phyloP scores from a whole-genome alignment of 2,329 filamentous ascomycete species.

The Sporothrix pallida region DNA sequence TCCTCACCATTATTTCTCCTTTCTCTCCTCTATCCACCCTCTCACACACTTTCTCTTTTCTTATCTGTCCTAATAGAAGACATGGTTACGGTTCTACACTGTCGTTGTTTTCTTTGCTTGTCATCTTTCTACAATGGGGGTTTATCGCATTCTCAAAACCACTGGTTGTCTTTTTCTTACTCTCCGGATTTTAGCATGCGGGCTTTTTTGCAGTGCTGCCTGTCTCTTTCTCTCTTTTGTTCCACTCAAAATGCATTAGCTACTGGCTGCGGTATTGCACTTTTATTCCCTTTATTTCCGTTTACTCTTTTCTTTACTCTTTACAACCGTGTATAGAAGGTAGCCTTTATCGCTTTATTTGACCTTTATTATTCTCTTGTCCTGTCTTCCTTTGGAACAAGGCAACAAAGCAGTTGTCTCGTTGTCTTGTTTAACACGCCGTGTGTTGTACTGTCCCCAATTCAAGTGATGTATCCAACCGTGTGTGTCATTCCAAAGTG shows the following conservation, averaged over 20 bases:
- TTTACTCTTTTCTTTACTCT: no score
- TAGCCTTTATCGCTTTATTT: no score
- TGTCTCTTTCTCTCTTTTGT: not conserved
- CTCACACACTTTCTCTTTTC: not conserved
- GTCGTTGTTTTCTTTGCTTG: not conserved
- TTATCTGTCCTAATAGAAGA: constrained; percentile 23
- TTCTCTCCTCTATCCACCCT: not conserved
- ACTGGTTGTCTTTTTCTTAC: no score
- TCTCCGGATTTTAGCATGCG: no score
- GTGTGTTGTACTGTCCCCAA: not conserved
- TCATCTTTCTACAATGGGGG: no score
- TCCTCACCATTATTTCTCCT: no score
- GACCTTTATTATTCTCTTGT: not conserved
- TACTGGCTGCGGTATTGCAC: not conserved
- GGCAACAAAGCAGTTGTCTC: not conserved
- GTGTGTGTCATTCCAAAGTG: not conserved
- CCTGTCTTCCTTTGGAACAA: constrained; percentile 9
- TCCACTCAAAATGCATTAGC: not conserved
- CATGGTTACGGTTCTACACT: not conserved
- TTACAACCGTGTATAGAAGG: no score
- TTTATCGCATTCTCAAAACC: no score
- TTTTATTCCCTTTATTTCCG: not conserved
- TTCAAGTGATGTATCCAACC: not conserved
- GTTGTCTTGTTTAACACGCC: not conserved
- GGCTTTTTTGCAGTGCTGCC: no score